Evolutionary conservation across 78 protist species (phyloP), one percentile per base, ranked within the genome.

Genomic region (Dictyostelium brefeldianum): DNA sequence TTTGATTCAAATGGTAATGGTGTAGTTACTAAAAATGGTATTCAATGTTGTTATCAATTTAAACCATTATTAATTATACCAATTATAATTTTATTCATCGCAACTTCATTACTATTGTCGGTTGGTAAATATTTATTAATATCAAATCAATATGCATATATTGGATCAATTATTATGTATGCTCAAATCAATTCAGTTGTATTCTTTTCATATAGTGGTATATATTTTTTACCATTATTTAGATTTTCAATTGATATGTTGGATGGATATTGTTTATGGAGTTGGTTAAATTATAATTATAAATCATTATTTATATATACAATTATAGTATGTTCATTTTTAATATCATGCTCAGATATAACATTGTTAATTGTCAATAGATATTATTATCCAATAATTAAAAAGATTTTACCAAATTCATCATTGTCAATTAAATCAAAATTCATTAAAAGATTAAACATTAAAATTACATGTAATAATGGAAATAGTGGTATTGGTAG

Each of bases 151-250:
- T 56, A 56, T 56, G 1, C 43, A 1, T 36, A 36, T 3, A 51
- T 51, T 14, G 15, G 0, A 51, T 3, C 56, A 51, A 51, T 8
- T 51, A 51, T 51, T 12, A 51, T 67, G 0, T 67, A 29, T 25
- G 4, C 31, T 5, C 75, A 67, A 18, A 47, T 67, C 11, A 67
- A 67, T 36, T 67, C 75, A 12, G 75, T 67, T 3, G 47, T 67
- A 31, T 67, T 67, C 46, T 67, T 27, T 67, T 67, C 75, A 2
- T 67, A 31, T 31, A 31, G 48, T 29, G 75, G 75, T 17, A 67
- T 67, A 29, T 67, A 31, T 27, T 15, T 67, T 6, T 67, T 67
- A 67, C 75, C 75, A 31, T 12, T 67, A 15, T 67, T 67, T 67
- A 67, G 75, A 67, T 18, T 29, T 29, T 67, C 75, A 5, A 12